Conservation (phyloP, 2,329 filamentous ascomycete genomes). For the Sphaerulina vaccinii region DNA sequence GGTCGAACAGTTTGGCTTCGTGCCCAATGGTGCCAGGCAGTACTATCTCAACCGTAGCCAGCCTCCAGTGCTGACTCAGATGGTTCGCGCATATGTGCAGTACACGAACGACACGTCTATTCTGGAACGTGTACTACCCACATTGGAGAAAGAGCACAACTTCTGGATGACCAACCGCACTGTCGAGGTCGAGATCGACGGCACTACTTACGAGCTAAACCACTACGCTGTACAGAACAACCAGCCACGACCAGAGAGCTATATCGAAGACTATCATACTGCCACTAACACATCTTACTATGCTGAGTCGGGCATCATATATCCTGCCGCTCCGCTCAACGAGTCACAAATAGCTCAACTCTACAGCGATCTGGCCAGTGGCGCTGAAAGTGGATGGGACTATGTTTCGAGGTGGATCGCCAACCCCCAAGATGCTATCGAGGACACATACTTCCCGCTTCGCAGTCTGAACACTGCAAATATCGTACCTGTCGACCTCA, state of each 20-base stretch:
- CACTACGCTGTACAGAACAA: constrained; percentile 63
- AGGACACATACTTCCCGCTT: constrained; percentile 64
- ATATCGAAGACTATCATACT: constrained; percentile 63
- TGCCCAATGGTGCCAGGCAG: constrained; percentile 65
- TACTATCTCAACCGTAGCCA: constrained; percentile 70
- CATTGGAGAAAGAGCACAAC: constrained; percentile 62
- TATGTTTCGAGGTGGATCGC: constrained; percentile 60
- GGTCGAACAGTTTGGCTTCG: constrained; percentile 63
- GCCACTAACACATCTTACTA: constrained; percentile 67
- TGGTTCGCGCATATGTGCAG: constrained; percentile 64
- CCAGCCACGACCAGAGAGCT: constrained; percentile 66
- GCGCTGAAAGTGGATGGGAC: constrained; percentile 67
- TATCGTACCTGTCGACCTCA: constrained; percentile 64
- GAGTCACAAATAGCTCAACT: constrained; percentile 53
- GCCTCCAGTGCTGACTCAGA: constrained; percentile 64
- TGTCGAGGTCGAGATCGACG: constrained; percentile 49
- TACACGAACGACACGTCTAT: constrained; percentile 64
- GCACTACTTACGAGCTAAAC: constrained; percentile 55
- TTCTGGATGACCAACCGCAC: constrained; percentile 64
- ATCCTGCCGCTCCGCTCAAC: constrained; percentile 55
- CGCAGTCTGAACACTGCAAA: constrained; percentile 61
- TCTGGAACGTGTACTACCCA: constrained; percentile 59
- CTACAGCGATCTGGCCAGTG: constrained; percentile 63
- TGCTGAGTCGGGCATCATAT: constrained; percentile 57
- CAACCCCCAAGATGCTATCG: constrained; percentile 57